Evolutionary conservation across 2,329 filamentous ascomycete species (phyloP), one percentile per base, ranked within the genome.

Genomic region (Orbilia ellipsospora): DNA sequence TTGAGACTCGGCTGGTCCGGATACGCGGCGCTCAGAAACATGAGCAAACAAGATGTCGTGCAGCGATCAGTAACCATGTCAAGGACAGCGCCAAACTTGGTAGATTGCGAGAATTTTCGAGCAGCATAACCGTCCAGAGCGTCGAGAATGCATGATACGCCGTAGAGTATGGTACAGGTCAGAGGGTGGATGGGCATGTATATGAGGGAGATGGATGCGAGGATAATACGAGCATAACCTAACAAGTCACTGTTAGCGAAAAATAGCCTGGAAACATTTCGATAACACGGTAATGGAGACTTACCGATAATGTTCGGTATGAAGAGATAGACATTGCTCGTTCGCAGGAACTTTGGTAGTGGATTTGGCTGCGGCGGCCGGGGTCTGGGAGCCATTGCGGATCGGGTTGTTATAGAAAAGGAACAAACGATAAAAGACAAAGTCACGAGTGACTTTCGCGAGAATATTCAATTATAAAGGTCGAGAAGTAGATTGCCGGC

Each of bases 61-160:
- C 95, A 98, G 75, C 95, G 91, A 83, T 99, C 95, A 16, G 95
- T 99, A 77, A 99, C 94, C 95, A 99, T 99, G 85, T 99, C 95
- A 78, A 99, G 87, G 40, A 99, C 94, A 36, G 94, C 95, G 78
- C 95, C 95, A 82, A 99, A 99, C 78, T 92, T 92, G 65, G 95
- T 98, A 44, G 92, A 94, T 83, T 99, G 95, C 80, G 96, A 89
- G 82, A 94, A 90, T 80, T 88, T 85, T 56, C 92, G 90, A 70
- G 95, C 95, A n/a, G 94, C 94, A 80, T 94, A 91, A 80, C 95
- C 95, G 82, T 99, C 95, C 78, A 98, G 88, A 54, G 94, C 95
- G 82, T 99, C 95, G 78, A 99, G 90, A 52, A 98, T 88, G 82
- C 95, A 98, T 26, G 94, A 98, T 73, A 99, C 85, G 82, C 90